Base-by-base conservation (phyloP, 1,284 basidiomycete species). In the Rugosomyces carneus region DNA sequence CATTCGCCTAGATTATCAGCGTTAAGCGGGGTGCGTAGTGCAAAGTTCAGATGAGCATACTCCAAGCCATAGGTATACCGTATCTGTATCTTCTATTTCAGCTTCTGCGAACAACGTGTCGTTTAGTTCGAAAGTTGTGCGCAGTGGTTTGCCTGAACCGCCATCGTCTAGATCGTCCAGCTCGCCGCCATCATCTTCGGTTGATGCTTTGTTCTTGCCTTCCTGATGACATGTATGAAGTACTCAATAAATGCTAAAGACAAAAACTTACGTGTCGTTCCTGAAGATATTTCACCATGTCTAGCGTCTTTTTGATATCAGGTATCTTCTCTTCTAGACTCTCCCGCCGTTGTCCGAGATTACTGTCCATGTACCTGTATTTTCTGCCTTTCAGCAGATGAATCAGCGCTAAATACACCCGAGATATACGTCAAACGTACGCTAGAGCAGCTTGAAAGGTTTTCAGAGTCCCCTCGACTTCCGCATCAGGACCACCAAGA, bases 281-380 rank as follows among this genome's bases (percentile, higher is more conserved):
- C 53, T 84, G 81, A 37, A 98, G 65, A 60, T 81, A 89, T 58
- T 88, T 80, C 23, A 99, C 92, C 78, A 98, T 96, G 47, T 76
- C 73, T 38, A 99, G 68, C 1, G 94, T 98, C 69, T 95, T 93
- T 59, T 82, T 80, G 59, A 99, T 94, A 65, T 99, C 96, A 0
- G 95, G 95, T 39, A 98, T 94, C 75, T 99, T 98, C 52, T 91
- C 89, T 56, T 92, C 86, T 4, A 98, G 73, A 1, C 85, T 84
- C 47, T 77, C 75, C 42, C 88, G 76, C 38, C 93, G 78, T 62
- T 93, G 87, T 10, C 84, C 74, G 39, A 95, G 74, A 60, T 85
- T 94, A 27, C 82, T 71, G 59, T 98, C 95, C 95, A 99, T 98
- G 69, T 95, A 96, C 49, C 91, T 88, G 73, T 99, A 99, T 74